Percentiles rank a stretch among this genome's conserved stretches.
Evolutionary conservation across 768 basidiomycete species (phyloP).

Genomic region (Kwoniella heveanensis): DNA sequence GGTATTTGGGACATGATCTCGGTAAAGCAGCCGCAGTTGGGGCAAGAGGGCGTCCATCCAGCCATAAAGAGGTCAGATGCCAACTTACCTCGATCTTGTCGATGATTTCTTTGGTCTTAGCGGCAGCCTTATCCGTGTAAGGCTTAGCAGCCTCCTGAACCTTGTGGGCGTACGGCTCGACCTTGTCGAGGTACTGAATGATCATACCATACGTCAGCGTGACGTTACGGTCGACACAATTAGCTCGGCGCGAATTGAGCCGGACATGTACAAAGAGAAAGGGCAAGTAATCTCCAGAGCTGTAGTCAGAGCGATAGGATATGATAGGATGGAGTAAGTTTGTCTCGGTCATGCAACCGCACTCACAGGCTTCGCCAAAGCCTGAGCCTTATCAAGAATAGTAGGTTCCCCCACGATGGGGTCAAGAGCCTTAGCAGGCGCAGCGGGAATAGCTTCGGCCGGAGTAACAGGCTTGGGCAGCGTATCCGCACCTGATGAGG

Average conservation of each 20-base stretch:
- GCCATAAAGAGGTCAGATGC: too few relatives aligned
- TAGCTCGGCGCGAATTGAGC: too few relatives aligned
- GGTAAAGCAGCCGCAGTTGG: too few relatives aligned
- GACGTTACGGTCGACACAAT: too few relatives aligned
- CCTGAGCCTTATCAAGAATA: constrained; percentile 39
- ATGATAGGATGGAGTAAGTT: too few relatives aligned
- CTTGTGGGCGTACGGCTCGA: constrained; percentile 46
- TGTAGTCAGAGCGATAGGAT: too few relatives aligned
- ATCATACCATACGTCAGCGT: neutral
- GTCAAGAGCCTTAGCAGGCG: constrained; percentile 34
- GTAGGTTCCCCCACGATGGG: constrained; percentile 23
- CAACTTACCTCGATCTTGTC: constrained; percentile 51
- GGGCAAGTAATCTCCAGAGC: too few relatives aligned
- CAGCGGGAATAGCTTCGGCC: constrained; percentile 27
- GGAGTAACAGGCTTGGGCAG: constrained; percentile 34
- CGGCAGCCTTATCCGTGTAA: constrained; percentile 47
- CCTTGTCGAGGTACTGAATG: constrained; percentile 35
- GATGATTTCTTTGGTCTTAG: constrained; percentile 48
- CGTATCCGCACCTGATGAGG: neutral
- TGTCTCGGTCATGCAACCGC: too few relatives aligned
- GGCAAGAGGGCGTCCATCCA: too few relatives aligned
- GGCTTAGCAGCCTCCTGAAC: constrained; percentile 48
- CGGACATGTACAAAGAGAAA: too few relatives aligned
- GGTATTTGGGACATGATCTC: too few relatives aligned
- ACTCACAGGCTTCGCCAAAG: constrained; percentile 45